A percentile compares a stretch with the other conserved stretches of the same genome.
Conservation (phyloP, 1,284 basidiomycete species). For the Fomitopsis pinicola region DNA sequence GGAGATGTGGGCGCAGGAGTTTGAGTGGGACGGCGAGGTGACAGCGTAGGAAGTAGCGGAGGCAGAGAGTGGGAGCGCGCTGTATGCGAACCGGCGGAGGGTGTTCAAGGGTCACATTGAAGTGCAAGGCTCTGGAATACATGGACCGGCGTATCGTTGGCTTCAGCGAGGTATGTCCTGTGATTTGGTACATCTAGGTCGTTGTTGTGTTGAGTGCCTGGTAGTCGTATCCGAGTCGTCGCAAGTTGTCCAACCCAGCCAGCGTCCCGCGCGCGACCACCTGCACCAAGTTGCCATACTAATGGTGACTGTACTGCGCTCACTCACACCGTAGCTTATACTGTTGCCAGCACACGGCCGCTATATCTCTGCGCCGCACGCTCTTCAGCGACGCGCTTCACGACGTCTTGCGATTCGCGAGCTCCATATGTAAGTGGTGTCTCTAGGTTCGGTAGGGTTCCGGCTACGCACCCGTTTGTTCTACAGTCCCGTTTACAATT, state of each 20-base stretch:
- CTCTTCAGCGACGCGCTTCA: too few species aligned
- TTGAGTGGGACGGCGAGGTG: slow-evolving; percentile 57
- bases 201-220: slow-evolving; percentile 1
- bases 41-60: slow-evolving; percentile 45
- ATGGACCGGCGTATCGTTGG: slow-evolving; percentile 60
- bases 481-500: too few species aligned
- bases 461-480: not conserved
- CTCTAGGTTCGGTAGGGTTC: not conserved
- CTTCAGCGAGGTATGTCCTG: slow-evolving; percentile 55
- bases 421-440: too few species aligned
- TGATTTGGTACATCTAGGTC: slow-evolving; percentile 8
- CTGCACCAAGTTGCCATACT: slow-evolving; percentile 11
- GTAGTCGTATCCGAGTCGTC: slow-evolving; percentile 19
- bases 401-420: too few species aligned
- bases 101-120: slow-evolving; percentile 91
- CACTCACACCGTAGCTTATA: too few species aligned
- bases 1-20: slow-evolving; percentile 31
- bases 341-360: not conserved
- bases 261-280: slow-evolving; percentile 13
- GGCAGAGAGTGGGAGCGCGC: slow-evolving; percentile 31
- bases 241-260: slow-evolving; percentile 20
- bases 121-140: slow-evolving; percentile 59
- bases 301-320: not conserved
- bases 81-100: slow-evolving; percentile 69
- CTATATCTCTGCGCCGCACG: not conserved